These are phyloP conservation scores for Zasmidium angulare DNA, from an alignment of 2,329 filamentous ascomycete genomes.

Conservation along the genomic window DNA sequence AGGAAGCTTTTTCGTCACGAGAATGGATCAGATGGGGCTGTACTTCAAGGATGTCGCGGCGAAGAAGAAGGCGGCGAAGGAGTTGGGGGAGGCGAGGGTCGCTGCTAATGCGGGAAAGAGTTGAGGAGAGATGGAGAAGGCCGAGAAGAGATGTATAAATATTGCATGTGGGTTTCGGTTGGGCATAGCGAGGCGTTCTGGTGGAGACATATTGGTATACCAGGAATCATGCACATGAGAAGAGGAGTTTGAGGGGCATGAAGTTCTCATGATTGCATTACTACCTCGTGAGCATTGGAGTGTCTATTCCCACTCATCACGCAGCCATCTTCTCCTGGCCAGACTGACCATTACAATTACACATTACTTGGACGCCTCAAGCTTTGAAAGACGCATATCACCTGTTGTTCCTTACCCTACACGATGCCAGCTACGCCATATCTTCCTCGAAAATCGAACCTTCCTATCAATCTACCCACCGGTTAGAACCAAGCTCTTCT, in stretches of 20 bases:
- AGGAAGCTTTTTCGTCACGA: conserved; percentile 86
- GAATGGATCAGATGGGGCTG: conserved; percentile 82
- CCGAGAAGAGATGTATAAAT: conserved; percentile 3
- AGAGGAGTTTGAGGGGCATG: conserved; percentile 2
- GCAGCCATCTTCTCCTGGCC: neutral
- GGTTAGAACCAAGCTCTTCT: conserved; percentile 13
- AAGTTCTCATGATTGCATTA: neutral
- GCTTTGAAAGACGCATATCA: too few species aligned
- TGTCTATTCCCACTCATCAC: neutral
- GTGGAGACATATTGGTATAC: neutral
- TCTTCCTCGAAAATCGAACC: neutral
- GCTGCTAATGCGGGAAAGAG: conserved; percentile 11
- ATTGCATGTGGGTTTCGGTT: neutral
- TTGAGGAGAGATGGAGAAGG: neutral
- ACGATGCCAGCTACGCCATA: too few species aligned
- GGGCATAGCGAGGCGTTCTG: conserved; percentile 23
- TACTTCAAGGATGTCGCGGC: conserved; percentile 65
- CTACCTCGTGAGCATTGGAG: conserved; percentile 8
- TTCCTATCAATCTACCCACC: neutral
- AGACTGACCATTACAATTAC: neutral
- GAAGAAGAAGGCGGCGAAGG: conserved; percentile 31
- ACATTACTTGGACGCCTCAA: neutral
- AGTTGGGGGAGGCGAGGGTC: conserved; percentile 9
- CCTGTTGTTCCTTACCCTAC: too few species aligned
- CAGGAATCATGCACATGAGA: neutral